These are phyloP conservation scores for Rhynchosporium graminicola DNA, from an alignment of 2,329 filamentous ascomycete species.

Conservation along the genomic window DNA sequence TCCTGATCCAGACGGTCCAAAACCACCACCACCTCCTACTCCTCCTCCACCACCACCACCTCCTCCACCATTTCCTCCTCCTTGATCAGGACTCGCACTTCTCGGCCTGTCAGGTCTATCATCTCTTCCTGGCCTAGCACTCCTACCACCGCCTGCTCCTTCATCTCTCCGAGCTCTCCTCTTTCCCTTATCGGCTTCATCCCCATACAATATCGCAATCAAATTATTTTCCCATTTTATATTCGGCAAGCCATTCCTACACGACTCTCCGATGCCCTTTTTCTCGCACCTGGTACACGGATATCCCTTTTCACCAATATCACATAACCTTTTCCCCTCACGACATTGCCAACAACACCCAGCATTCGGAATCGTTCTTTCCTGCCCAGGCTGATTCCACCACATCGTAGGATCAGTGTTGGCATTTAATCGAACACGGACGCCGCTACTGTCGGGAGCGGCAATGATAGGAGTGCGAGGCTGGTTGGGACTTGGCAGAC, in stretches of 20 bases:
- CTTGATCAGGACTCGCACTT: too few species aligned
- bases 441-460: too few species aligned
- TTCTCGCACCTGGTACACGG: conserved; percentile 4
- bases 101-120: not conserved
- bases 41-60: not conserved
- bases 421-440: too few species aligned
- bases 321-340: not conserved
- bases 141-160: not conserved
- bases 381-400: not conserved
- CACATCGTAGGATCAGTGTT: not conserved
- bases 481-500: not conserved
- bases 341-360: not conserved
- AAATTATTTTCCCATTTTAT: not conserved
- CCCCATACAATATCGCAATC: not conserved
- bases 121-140: not conserved
- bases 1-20: too few species aligned
- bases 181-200: too few species aligned
- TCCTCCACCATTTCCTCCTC: not conserved
- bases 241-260: conserved; percentile 1
- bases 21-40: too few species aligned
- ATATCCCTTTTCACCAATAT: not conserved
- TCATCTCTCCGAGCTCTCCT: not conserved
- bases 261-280: not conserved
- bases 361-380: not conserved
- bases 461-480: not conserved